These are phyloP conservation scores for Cystobasidium slooffiae DNA, from an alignment of 1,284 basidiomycete genomes.

Conservation along the genomic window DNA sequence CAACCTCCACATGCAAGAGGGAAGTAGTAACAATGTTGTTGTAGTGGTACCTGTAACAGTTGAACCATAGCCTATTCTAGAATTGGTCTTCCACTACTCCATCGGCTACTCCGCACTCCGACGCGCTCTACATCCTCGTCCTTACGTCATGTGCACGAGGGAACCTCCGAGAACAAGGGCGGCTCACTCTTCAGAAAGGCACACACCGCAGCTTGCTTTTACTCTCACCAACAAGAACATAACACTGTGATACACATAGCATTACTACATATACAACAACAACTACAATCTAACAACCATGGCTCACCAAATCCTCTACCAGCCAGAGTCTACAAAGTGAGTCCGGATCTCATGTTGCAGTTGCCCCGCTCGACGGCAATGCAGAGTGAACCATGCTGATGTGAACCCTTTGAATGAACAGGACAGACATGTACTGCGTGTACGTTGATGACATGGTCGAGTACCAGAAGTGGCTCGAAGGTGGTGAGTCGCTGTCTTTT, in stretches of 20 bases:
- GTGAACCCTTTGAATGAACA: not conserved
- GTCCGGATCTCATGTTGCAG: too few species aligned
- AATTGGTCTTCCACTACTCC: too few species aligned
- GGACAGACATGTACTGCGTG: slow-evolving; percentile 42
- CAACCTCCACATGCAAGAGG: not conserved
- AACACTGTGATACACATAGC: not conserved
- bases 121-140: too few species aligned
- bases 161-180: too few species aligned
- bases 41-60: not conserved
- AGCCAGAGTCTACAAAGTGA: slow-evolving; percentile 40
- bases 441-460: slow-evolving; percentile 34
- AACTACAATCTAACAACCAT: slow-evolving; percentile 6
- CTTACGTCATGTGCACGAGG: too few species aligned
- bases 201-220: slow-evolving; percentile 4
- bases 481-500: slow-evolving; percentile 29
- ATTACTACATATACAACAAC: not conserved
- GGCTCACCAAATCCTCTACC: slow-evolving; percentile 38
- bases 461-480: slow-evolving; percentile 43
- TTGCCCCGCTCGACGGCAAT: not conserved
- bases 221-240: not conserved
- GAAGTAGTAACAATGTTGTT: not conserved
- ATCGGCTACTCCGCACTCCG: too few species aligned
- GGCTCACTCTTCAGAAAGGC: not conserved
- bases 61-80: too few species aligned
- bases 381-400: not conserved